Base-by-base conservation (phyloP, 257 asterid genomes). In the Scutellaria galericulata region DNA sequence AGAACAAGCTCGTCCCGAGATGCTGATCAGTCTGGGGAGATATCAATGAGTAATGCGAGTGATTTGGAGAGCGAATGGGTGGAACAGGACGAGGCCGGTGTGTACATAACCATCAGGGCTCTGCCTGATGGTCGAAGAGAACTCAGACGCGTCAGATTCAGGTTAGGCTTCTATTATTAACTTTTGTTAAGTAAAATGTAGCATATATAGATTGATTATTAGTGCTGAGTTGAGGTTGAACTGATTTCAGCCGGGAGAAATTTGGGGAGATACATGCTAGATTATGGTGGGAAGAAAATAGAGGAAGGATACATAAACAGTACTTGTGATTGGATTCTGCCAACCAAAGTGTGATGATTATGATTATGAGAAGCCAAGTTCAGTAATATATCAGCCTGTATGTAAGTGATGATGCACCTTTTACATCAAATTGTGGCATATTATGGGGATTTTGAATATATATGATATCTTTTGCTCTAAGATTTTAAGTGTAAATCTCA, bases 51-150 rank as follows among this genome's bases (percentile, higher is more conserved):
- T 83, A 89, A 94, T 78, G 98, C 89, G 15, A 90, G 97, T 55
- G 97, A 91, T 75, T 67, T 91, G 70, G 99, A 92, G 70, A 87
- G 74, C 2, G 99, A 95, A 59, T 92, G 98, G 98, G 96, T 92
- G 24, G 99, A 95, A 58, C 96, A 95, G 77, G 99, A 95, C 18
- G 98, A 92, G 69, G 89, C 96, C 7, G 99, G 98, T 13, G 99
- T 95, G 62, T 92, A 95, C 75, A 90, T 95, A 73, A 95, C 99
- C 24, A 88, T 95, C 80, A 78, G 88, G 77, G 93, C 97, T 37
- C 77, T 86, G 78, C 86, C 98, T n/a, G 87, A 90, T 59, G 98
- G 99, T 7, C 86, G 82, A 81, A 75, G 92, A 77, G 99, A 95
- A 78, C 97, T 95, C 82, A 76, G 89, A 81, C 96, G 98, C 5